Evolutionary conservation across 2,329 filamentous ascomycete species (phyloP), one percentile per base, ranked within the genome.

Genomic region (Aspergillus oerlinghausenensis): DNA sequence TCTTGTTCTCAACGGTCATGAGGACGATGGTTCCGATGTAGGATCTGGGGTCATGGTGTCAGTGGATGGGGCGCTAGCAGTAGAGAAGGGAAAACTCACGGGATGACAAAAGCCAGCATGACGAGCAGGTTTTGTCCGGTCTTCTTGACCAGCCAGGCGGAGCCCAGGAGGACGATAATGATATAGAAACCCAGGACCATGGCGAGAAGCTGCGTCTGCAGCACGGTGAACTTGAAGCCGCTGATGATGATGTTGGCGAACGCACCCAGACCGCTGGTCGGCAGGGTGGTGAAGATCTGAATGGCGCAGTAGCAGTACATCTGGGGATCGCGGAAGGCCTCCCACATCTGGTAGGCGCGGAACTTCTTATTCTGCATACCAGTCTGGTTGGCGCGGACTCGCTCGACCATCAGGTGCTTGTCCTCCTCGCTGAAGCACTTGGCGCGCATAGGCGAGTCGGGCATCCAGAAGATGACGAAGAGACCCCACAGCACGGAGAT

Each of bases 241-340:
- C 80, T 82, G 71, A 92, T 89, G 64, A 92, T 87, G 63, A 92
- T 87, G 60, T 87, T 87, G 54, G 87, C 84, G 67, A 90, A 92
- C 0, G 84, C 85, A 6, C 88, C 88, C 0, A 92, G 80, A 0
- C 88, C 88, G 21, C 83, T 86, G 0, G 88, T 91, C 0, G 88
- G 88, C 1, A 92, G 76, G 0, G 88, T 91, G 0, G 88, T 90
- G 72, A 84, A 88, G 23, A 92, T 76, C 53, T 86, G 82, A 49
- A 91, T 86, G 6, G 84, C 73, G 48, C 81, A 82, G 67, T 88
- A 87, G 43, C 83, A 84, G 77, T 82, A 89, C 40, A 79, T 80
- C 70, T 90, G 86, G 1, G 87, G 86, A 62, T 92, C 88, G 0
- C 70, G 71, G 9, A 89, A 73, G 0, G 84, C 82, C 62, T 85